These are phyloP conservation scores for Globisporangium parvum DNA, from an alignment of 352 stramenopile species.

Conservation along the genomic window DNA sequence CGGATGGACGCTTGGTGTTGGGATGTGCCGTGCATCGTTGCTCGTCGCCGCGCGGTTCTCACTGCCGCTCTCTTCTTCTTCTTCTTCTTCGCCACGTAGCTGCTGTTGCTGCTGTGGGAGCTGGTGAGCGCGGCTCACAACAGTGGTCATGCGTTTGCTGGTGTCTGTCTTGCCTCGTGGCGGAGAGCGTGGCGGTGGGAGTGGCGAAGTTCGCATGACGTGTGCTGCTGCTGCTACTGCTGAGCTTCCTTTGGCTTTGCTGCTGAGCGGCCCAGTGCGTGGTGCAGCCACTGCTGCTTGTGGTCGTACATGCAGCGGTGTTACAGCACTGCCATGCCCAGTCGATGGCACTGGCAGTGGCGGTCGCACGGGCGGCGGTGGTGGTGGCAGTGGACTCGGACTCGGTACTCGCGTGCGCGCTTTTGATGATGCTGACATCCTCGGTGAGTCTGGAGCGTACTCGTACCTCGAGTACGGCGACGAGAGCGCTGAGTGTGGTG, in stretches of 20 bases:
- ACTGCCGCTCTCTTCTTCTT: too few species aligned
- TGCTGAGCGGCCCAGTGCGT: too few species aligned
- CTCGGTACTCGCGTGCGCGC: neutral
- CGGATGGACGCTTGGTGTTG: slow-evolving; percentile 22
- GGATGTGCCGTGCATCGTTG: neutral
- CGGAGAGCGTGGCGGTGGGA: too few species aligned
- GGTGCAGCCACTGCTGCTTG: too few species aligned
- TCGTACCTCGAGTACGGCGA: slow-evolving; percentile 10
- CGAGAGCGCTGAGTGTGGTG: slow-evolving; percentile 1
- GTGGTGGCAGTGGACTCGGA: neutral
- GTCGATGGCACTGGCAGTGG: neutral
- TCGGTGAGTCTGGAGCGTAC: neutral
- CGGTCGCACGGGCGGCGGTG: neutral
- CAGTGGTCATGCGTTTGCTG: too few species aligned
- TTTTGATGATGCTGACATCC: neutral
- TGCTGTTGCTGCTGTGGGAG: too few species aligned
- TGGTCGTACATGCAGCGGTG: neutral
- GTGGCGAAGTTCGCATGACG: too few species aligned
- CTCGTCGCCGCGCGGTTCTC: neutral
- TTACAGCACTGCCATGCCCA: neutral
- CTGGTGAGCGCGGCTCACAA: too few species aligned
- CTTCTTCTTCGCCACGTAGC: neutral
- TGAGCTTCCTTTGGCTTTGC: too few species aligned
- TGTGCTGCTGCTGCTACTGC: too few species aligned
- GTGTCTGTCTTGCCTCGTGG: too few species aligned